Evolutionary conservation across 2,329 filamentous ascomycete genomes (phyloP).

Genomic region (Fusarium beomiforme): DNA sequence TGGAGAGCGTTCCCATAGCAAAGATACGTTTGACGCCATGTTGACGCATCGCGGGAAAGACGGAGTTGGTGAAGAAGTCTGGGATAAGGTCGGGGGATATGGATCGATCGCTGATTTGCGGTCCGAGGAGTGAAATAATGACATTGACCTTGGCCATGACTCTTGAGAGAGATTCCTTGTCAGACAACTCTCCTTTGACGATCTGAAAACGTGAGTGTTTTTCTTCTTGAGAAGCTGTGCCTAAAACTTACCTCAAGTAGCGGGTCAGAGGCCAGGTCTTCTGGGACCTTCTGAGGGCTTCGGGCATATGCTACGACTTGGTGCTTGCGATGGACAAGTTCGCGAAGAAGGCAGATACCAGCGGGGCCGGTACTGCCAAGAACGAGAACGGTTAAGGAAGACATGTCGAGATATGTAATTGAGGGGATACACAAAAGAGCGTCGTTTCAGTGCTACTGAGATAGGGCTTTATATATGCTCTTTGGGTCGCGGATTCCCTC

Average conservation of each 20-base stretch:
- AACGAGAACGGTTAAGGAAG: slow-evolving; percentile 28
- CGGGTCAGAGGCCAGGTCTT: neutral
- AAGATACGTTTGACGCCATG: slow-evolving; percentile 42
- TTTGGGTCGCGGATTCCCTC: neutral
- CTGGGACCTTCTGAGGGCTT: slow-evolving; percentile 13
- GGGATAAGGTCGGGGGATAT: neutral
- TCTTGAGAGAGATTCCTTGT: neutral
- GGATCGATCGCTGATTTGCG: neutral
- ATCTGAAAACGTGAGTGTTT: neutral
- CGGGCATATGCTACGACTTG: slow-evolving; percentile 34
- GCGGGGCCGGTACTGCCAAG: slow-evolving; percentile 48
- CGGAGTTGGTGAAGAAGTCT: neutral
- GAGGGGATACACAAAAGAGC: too few relatives aligned
- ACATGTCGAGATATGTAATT: neutral
- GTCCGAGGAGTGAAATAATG: slow-evolving; percentile 26
- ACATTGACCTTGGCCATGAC: slow-evolving; percentile 5
- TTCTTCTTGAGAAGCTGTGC: fast-evolving
- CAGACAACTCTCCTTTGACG: neutral
- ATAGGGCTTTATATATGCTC: neutral
- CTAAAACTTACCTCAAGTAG: slow-evolving; percentile 5
- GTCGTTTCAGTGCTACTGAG: too few relatives aligned
- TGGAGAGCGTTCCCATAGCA: slow-evolving; percentile 48
- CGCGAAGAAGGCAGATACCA: slow-evolving; percentile 44
- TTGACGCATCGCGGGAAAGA: slow-evolving; percentile 22
- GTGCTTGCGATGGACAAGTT: slow-evolving; percentile 43